Conservation (phyloP, 2,329 filamentous ascomycete species). For the Paecilomyces variotii region DNA sequence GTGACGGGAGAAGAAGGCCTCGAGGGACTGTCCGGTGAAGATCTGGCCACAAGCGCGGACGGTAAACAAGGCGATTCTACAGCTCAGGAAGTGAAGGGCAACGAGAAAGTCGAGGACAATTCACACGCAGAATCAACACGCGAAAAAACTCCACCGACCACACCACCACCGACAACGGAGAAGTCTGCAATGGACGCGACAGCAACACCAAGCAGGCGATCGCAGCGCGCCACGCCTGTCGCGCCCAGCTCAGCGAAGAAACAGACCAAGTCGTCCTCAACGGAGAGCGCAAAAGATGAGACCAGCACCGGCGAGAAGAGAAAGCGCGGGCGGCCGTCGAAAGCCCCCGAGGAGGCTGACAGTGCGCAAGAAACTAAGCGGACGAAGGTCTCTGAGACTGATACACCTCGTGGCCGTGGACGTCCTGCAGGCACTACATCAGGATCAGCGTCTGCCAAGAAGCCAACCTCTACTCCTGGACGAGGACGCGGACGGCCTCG, state of each 20-base stretch:
- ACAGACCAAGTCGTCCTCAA: not conserved
- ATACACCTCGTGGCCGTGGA: not conserved
- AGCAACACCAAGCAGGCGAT: not conserved
- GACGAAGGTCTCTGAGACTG: not conserved
- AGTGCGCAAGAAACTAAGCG: not conserved
- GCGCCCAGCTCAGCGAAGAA: not conserved
- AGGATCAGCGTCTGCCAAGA: not conserved
- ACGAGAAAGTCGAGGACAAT: not conserved
- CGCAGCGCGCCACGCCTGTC: not conserved
- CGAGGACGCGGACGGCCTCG: not conserved
- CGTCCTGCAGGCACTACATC: not conserved
- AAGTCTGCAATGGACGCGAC: not conserved
- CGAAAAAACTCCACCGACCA: not conserved
- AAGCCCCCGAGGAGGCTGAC: not conserved
- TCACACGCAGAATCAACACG: not conserved
- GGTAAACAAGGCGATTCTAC: not conserved
- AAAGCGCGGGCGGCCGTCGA: not conserved
- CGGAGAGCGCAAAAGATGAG: not conserved
- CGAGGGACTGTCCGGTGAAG: not conserved
- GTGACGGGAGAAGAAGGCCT: too few relatives aligned
- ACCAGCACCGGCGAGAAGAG: not conserved
- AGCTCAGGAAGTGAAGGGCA: not conserved
- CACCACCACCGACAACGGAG: not conserved
- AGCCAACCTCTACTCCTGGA: not conserved
- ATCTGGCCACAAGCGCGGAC: not conserved